phyloP scores from a whole-genome alignment of 2,329 filamentous ascomycete genomes.

The Chalaropsis thielavioides region DNA sequence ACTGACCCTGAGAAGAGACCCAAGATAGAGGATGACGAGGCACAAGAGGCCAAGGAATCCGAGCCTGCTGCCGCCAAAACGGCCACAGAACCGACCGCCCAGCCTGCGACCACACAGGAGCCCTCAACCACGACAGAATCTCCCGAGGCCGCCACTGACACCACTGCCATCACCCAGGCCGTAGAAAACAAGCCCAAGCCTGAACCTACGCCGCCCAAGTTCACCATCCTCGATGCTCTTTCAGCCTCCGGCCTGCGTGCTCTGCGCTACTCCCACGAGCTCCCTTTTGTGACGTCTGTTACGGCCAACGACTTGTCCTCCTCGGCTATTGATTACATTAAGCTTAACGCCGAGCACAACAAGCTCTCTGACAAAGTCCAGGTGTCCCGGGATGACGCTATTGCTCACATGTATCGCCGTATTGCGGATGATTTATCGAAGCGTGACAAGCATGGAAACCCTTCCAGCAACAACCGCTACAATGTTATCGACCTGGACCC shows the following conservation, averaged over 20 bases:
- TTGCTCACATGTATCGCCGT: constrained; percentile 76
- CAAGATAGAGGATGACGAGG: constrained; percentile 17
- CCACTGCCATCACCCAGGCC: neutral
- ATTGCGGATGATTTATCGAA: constrained; percentile 40
- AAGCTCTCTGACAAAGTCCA: constrained; percentile 54
- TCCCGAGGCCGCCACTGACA: neutral
- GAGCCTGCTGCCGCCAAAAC: neutral
- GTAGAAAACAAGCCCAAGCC: constrained; percentile 6
- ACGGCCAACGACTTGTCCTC: constrained; percentile 81
- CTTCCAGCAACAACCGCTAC: constrained; percentile 43
- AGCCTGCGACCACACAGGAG: neutral
- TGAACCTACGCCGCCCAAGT: constrained; percentile 30
- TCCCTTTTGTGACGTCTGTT: constrained; percentile 67
- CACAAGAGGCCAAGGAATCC: neutral
- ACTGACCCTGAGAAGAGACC: constrained; percentile 28
- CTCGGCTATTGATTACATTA: constrained; percentile 65
- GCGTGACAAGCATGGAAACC: constrained; percentile 28
- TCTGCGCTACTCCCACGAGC: constrained; percentile 78
- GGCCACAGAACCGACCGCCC: neutral
- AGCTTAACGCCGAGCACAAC: constrained; percentile 75
- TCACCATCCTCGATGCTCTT: constrained; percentile 85
- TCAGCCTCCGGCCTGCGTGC: constrained; percentile 88
- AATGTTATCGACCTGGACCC: constrained; percentile 95
- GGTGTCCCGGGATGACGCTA: constrained; percentile 66
- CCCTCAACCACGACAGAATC: neutral